Evolutionary conservation across 495 filamentous ascomycete genomes (phyloP), one percentile per base, ranked within the genome.

Genomic region (Xylaria flabelliformis): DNA sequence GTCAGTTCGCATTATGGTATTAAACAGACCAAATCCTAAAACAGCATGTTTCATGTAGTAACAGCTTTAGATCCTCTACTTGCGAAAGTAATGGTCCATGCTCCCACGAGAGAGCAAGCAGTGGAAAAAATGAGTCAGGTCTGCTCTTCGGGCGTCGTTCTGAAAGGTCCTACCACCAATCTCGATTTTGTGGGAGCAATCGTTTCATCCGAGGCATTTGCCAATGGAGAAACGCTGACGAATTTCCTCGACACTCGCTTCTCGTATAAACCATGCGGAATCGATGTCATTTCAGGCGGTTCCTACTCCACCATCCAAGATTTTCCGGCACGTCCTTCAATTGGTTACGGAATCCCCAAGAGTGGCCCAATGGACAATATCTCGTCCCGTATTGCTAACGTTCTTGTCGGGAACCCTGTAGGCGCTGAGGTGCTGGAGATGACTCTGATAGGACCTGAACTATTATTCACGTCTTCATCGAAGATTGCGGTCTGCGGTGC

Each of bases 281-380:
- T 91, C 44, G 87, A 91, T 73, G 83, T 91, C n/a, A 76, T 90
- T 5, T 83, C 81, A 12, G 80, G 81, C 17, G 89, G 89, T 17
- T 80, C 85, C 4, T 89, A 88, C 70, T 90, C 90, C 5, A 83
- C 85, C 8, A 80, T 91, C 7, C 85, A 91, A 74, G 89, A 91
- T 67, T 85, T 84, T 51, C 87, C 87, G 8, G 88, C 85, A 5
- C 80, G 89, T n/a, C 85, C 86, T 9, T 84, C 80, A 5, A 82
- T 87, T 62, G 87, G 85, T 19, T 82, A 81, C 69, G 86, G 85
- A 7, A 85, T 89, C 68, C 82, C 82, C 8, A 82, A 85, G 26
- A 81, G 82, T 59, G 87, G 87, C 0, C 86, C 88, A 0, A 88
- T 89, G 85, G 89, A 91, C 74, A 82, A 84, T 29, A 75, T 90